These are phyloP conservation scores for Stereocaulon alpinum DNA, from an alignment of 495 filamentous ascomycete genomes.

Conservation along the genomic window DNA sequence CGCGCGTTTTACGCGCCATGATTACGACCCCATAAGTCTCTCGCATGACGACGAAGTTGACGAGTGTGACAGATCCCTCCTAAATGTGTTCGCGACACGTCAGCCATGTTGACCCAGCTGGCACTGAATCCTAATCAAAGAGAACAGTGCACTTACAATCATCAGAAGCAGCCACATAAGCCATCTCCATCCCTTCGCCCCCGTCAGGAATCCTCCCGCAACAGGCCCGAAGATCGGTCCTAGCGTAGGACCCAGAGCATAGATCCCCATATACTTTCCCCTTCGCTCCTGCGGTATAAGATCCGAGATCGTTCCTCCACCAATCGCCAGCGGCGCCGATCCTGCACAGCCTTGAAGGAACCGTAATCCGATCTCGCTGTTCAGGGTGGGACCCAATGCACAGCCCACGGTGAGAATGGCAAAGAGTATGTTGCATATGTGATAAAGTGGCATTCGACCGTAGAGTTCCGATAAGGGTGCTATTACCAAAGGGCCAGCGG, in stretches of 20 bases:
- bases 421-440: slow-evolving; percentile 23
- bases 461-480: slow-evolving; percentile 48
- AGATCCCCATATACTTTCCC: slow-evolving; percentile 25
- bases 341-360: slow-evolving; percentile 29
- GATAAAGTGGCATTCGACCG: slow-evolving; percentile 35
- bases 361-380: slow-evolving; percentile 24
- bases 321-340: slow-evolving; percentile 23
- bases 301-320: slow-evolving; percentile 23
- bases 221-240: slow-evolving; percentile 26
- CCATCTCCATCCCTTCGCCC: slow-evolving; percentile 36
- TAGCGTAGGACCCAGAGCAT: slow-evolving; percentile 23
- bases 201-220: slow-evolving; percentile 28
- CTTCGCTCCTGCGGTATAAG: slow-evolving; percentile 22
- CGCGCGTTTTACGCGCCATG: slow-evolving; percentile 38
- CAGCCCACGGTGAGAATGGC: slow-evolving; percentile 28
- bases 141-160: slow-evolving; percentile 14
- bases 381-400: slow-evolving; percentile 22
- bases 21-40: slow-evolving; percentile 52
- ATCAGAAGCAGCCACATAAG: slow-evolving; percentile 33
- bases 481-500: slow-evolving; percentile 47
- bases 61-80: slow-evolving; percentile 26
- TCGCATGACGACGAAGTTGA: slow-evolving; percentile 35
- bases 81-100: slow-evolving; percentile 20
- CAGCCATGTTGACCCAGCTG: background rate
- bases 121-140: background rate